These are phyloP conservation scores for Fusarium sp. DNA, from an alignment of 2,329 filamentous ascomycete species.

Conservation along the genomic window DNA sequence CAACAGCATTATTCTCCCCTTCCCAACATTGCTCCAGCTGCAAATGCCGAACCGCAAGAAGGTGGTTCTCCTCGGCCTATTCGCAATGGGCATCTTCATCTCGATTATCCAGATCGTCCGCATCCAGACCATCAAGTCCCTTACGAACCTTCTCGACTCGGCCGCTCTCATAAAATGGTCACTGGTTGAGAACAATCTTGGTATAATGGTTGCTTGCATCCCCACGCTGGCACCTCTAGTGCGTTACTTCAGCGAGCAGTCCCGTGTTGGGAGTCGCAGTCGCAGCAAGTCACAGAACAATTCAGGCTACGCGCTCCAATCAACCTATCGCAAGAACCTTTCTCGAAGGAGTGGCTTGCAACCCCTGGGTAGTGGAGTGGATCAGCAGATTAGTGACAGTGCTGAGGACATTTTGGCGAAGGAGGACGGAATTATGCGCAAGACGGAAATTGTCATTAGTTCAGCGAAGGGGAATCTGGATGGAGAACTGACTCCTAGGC, in stretches of 20 bases:
- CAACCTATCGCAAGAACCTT: constrained; percentile 35
- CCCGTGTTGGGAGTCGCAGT: constrained; percentile 32
- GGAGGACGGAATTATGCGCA: constrained; percentile 20
- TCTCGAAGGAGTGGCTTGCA: constrained; percentile 33
- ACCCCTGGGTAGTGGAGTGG: constrained; percentile 28
- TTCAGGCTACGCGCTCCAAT: constrained; percentile 45
- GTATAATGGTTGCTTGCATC: constrained; percentile 55
- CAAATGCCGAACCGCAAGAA: constrained; percentile 55
- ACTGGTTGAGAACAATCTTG: constrained; percentile 57
- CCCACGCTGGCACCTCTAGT: constrained; percentile 58
- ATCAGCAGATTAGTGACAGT: constrained; percentile 17
- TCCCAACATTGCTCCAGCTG: constrained; percentile 52
- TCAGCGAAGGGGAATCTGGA: neutral
- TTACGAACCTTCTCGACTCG: constrained; percentile 58
- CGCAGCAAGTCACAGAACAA: constrained; percentile 22
- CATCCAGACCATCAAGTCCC: constrained; percentile 59
- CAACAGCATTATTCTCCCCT: constrained; percentile 54
- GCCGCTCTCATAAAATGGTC: constrained; percentile 58
- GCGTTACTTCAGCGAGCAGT: constrained; percentile 48
- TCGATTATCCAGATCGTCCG: constrained; percentile 63
- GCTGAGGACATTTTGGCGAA: constrained; percentile 23
- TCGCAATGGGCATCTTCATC: constrained; percentile 62
- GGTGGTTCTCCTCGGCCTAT: constrained; percentile 55
- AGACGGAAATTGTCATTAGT: constrained; percentile 23
- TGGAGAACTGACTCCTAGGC: neutral